phyloP scores from a whole-genome alignment of 1,284 basidiomycete genomes.

The Tremellales sp. region DNA sequence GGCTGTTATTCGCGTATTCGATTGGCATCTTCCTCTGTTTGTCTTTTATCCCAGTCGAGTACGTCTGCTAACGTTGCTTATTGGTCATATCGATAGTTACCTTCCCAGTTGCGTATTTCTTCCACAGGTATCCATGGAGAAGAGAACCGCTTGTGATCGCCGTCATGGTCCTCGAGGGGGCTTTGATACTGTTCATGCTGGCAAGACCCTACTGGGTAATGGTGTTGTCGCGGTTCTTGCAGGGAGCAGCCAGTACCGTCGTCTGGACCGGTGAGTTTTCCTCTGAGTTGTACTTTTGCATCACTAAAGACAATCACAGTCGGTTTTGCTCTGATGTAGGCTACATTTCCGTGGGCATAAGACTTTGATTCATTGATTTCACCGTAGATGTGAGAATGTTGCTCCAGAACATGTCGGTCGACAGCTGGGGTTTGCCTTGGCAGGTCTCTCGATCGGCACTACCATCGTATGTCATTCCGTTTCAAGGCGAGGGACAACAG shows the following conservation, averaged over 20 bases:
- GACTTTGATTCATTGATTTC: not conserved
- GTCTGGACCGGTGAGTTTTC: constrained; percentile 69
- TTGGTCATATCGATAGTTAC: constrained; percentile 56
- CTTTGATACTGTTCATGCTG: constrained; percentile 71
- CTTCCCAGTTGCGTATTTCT: constrained; percentile 63
- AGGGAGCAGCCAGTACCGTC: constrained; percentile 68
- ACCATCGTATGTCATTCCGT: constrained; percentile 52
- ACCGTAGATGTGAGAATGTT: constrained; percentile 62
- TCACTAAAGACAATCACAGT: constrained; percentile 48
- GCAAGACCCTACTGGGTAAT: constrained; percentile 66
- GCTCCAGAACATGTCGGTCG: constrained; percentile 59
- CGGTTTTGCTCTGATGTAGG: constrained; percentile 25
- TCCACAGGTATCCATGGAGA: constrained; percentile 57
- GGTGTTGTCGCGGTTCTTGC: constrained; percentile 65
- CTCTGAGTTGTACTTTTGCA: not conserved
- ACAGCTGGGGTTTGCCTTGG: constrained; percentile 68
- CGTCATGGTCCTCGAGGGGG: constrained; percentile 26
- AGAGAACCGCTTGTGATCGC: constrained; percentile 59
- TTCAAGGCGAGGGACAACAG: not conserved
- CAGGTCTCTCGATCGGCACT: constrained; percentile 61
- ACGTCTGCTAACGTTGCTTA: too few species aligned
- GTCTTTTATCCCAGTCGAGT: not conserved
- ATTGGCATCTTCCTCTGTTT: constrained; percentile 34
- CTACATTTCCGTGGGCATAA: not conserved
- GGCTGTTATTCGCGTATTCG: constrained; percentile 41